These are phyloP conservation scores for Xylona heveae DNA, from an alignment of 495 filamentous ascomycete genomes.

Conservation along the genomic window DNA sequence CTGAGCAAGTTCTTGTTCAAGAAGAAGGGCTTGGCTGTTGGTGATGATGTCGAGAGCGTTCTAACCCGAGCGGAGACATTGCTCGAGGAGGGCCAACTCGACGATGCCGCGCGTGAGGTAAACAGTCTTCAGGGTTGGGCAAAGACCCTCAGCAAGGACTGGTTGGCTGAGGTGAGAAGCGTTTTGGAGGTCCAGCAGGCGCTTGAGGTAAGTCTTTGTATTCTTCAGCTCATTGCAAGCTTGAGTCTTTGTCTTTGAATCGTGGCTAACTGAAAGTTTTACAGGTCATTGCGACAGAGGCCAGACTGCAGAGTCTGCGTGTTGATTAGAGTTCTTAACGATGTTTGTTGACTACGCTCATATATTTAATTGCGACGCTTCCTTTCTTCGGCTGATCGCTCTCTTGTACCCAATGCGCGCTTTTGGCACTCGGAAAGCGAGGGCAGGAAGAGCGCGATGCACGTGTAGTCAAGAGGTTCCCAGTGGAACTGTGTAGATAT, in stretches of 20 bases:
- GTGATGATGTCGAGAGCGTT: constrained; percentile 88
- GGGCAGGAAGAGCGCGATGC: too few species aligned
- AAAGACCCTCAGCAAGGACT: constrained; percentile 79
- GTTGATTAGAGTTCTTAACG: constrained; percentile 11
- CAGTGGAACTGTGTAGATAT: too few species aligned
- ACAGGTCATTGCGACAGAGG: constrained; percentile 22
- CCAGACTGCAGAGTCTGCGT: constrained; percentile 19
- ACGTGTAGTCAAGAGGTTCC: too few species aligned
- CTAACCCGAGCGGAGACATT: constrained; percentile 69
- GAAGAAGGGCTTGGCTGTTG: constrained; percentile 68
- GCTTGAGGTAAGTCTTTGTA: constrained; percentile 48
- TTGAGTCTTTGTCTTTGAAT: neutral
- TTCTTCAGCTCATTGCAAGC: neutral
- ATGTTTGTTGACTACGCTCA: too few species aligned
- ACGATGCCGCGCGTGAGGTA: constrained; percentile 85
- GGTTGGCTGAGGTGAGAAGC: constrained; percentile 70
- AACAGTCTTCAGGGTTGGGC: constrained; percentile 83
- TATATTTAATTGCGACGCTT: neutral
- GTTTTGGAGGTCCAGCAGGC: constrained; percentile 91
- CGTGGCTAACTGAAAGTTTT: neutral
- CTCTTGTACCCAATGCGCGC: too few species aligned
- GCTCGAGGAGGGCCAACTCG: constrained; percentile 79
- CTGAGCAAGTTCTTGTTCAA: constrained; percentile 86
- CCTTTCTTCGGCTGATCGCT: neutral
- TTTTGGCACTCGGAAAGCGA: too few species aligned